Conservation (phyloP, 148 eudicot genomes). For the Vaccinium corymbosum region DNA sequence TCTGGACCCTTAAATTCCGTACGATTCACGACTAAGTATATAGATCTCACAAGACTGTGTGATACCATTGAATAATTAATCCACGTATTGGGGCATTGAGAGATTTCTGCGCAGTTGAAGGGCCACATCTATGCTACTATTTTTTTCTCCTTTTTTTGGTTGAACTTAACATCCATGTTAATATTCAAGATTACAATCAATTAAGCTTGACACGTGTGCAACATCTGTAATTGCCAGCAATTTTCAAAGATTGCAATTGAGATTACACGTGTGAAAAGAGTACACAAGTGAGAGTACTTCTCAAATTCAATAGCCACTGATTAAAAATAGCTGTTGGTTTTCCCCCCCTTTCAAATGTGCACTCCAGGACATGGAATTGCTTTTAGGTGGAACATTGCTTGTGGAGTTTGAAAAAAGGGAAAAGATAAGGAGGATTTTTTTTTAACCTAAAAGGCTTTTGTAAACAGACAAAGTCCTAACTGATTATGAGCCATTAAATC, state of each 20-base stretch:
- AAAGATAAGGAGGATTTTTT: not conserved
- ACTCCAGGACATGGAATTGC: constrained; percentile 25
- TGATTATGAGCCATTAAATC: constrained; percentile 28
- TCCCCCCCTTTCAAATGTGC: not conserved
- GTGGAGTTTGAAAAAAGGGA: constrained; percentile 6
- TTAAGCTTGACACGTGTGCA: not conserved
- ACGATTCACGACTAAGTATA: not conserved
- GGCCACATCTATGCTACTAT: not conserved
- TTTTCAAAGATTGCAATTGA: constrained; percentile 10
- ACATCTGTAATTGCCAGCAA: not conserved
- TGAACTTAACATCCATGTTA: too few species aligned
- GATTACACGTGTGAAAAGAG: constrained; percentile 14
- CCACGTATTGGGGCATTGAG: not conserved
- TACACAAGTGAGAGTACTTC: constrained; percentile 4
- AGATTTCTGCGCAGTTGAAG: not conserved
- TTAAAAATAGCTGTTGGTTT: not conserved
- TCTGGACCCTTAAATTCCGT: too few species aligned
- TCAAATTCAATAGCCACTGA: constrained; percentile 8
- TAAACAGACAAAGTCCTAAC: constrained; percentile 11
- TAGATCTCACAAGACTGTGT: not conserved
- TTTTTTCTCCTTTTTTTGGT: too few species aligned
- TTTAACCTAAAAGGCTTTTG: constrained; percentile 7
- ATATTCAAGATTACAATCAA: not conserved
- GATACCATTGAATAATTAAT: not conserved
- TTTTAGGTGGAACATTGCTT: not conserved